Percentiles rank a stretch among this genome's conserved stretches.
These are phyloP conservation scores for Didymosphaeria variabile DNA, from an alignment of 2,329 filamentous ascomycete species.

Conservation along the genomic window DNA sequence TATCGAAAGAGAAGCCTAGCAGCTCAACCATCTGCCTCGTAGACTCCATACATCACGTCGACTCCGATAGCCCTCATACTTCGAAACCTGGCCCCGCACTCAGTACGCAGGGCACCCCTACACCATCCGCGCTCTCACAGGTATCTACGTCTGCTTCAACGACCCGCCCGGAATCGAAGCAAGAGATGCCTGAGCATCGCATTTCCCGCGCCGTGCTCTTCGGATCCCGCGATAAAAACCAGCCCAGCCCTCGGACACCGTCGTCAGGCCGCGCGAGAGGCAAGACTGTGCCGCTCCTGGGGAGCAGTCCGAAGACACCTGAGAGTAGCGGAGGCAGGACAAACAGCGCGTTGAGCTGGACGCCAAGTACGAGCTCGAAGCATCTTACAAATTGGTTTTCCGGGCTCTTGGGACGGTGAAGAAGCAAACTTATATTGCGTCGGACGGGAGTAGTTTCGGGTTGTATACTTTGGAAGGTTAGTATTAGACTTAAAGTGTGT, in stretches of 20 bases:
- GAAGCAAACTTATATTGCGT: too few species aligned
- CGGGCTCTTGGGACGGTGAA: slow-evolving; percentile 38
- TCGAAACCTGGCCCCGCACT: slow-evolving; percentile 11
- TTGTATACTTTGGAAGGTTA: background rate
- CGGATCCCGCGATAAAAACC: slow-evolving; percentile 19
- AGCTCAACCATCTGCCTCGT: slow-evolving; percentile 23
- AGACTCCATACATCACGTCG: slow-evolving; percentile 7
- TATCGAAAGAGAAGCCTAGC: background rate
- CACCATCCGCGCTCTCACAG: slow-evolving; percentile 4
- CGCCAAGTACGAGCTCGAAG: slow-evolving; percentile 37
- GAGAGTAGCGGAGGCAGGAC: slow-evolving; percentile 21
- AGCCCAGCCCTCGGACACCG: slow-evolving; percentile 24
- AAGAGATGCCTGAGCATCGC: slow-evolving; percentile 18
- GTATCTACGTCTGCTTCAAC: slow-evolving; percentile 3
- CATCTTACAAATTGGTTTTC: slow-evolving; percentile 46
- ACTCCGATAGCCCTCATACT: background rate
- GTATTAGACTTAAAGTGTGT: too few species aligned
- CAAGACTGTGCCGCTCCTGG: slow-evolving; percentile 24
- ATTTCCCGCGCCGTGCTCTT: slow-evolving; percentile 23
- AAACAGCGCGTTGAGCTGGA: slow-evolving; percentile 33
- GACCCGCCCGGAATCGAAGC: slow-evolving; percentile 7
- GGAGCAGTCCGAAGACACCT: slow-evolving; percentile 14
- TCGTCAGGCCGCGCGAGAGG: slow-evolving; percentile 27
- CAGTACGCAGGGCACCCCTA: slow-evolving; percentile 9
- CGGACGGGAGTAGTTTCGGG: background rate